These are phyloP conservation scores for Sclerospora graminicola DNA, from an alignment of 352 stramenopile species.

Conservation along the genomic window DNA sequence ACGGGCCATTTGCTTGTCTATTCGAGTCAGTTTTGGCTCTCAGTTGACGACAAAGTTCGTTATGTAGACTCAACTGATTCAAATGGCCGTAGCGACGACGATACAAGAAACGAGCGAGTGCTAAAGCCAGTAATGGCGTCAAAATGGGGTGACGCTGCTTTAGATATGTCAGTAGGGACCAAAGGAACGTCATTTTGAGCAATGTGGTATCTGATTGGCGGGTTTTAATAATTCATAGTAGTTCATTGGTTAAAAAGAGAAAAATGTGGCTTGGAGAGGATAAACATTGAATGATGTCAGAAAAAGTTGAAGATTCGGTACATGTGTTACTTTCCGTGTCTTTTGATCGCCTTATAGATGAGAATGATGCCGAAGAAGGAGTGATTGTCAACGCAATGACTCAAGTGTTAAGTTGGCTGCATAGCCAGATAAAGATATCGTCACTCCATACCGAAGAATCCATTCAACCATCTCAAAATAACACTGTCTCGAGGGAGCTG, in stretches of 20 bases:
- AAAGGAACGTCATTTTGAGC: neutral
- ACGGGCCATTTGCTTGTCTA: constrained; percentile 1
- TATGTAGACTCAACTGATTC: constrained; percentile 30
- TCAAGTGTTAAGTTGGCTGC: constrained; percentile 8
- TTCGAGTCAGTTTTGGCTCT: constrained; percentile 5
- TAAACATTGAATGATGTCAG: constrained; percentile 5
- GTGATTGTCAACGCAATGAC: constrained; percentile 4
- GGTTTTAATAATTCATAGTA: neutral
- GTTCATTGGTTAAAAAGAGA: constrained; percentile 11
- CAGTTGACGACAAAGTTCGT: constrained; percentile 22
- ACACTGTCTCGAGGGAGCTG: neutral
- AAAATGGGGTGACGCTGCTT: constrained; percentile 24
- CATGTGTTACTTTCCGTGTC: constrained; percentile 4
- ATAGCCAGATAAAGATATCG: constrained; percentile 3
- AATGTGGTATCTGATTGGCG: neutral
- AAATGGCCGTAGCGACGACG: constrained; percentile 31
- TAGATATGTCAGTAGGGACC: constrained; percentile 17
- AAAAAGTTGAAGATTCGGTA: constrained; percentile 6
- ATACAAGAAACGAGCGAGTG: constrained; percentile 35
- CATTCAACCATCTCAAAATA: neutral
- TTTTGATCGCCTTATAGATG: neutral
- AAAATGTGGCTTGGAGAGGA: neutral
- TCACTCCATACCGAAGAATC: neutral
- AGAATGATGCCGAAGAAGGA: constrained; percentile 5
- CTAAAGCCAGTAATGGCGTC: constrained; percentile 27